Evolutionary conservation across 2,329 filamentous ascomycete species (phyloP).

Genomic region (Cadophora malorum): DNA sequence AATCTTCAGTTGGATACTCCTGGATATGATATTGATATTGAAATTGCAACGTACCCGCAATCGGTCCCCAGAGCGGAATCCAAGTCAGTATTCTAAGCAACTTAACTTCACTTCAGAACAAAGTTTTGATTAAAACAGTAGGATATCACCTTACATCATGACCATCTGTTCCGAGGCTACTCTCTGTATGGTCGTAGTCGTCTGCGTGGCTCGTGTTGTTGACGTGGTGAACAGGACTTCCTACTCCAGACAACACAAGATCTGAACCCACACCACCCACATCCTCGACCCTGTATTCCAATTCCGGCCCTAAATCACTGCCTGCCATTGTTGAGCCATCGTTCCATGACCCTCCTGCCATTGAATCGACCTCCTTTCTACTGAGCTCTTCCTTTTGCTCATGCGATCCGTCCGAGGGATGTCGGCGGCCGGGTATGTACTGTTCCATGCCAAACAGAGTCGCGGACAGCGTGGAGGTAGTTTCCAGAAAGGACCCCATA

Average conservation of each 20-base stretch:
- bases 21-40: background rate
- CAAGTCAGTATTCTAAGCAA: conserved; percentile 11
- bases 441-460: conserved; percentile 9
- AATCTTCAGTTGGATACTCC: background rate
- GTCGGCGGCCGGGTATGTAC: background rate
- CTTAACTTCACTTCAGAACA: background rate
- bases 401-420: background rate
- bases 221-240: conserved; percentile 5
- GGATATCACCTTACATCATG: conserved; percentile 4
- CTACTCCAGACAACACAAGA: background rate
- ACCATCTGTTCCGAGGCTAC: background rate
- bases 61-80: conserved; percentile 3
- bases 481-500: background rate
- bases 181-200: conserved; percentile 10
- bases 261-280: conserved; percentile 8
- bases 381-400: conserved; percentile 2
- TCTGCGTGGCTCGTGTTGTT: background rate
- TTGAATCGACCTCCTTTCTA: conserved; percentile 9
- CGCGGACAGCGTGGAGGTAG: too few relatives aligned
- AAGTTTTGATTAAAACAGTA: conserved; percentile 1
- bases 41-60: background rate
- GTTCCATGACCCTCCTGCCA: conserved; percentile 4
- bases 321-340: conserved; percentile 15
- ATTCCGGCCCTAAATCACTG: conserved; percentile 11
- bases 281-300: conserved; percentile 7